Conservation (phyloP, 768 basidiomycete species). For the Glaciozyma martinii region DNA sequence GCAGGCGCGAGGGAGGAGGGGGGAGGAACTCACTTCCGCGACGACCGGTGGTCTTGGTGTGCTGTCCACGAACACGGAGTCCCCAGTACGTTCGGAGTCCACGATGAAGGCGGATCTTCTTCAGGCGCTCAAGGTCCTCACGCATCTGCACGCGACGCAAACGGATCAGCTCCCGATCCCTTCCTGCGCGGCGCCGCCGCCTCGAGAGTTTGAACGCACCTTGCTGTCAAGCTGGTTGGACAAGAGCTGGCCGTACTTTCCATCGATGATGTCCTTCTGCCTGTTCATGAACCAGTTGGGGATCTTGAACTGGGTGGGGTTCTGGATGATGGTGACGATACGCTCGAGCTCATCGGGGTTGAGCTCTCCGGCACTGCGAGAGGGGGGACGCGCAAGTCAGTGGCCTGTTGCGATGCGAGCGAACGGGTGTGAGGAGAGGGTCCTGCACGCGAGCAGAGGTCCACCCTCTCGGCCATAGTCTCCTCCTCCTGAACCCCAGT, state of each 20-base stretch:
- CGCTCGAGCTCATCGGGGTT: constrained; percentile 99
- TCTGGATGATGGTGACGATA: constrained; percentile 97
- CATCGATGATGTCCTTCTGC: constrained; percentile 93
- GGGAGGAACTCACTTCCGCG: constrained; percentile 13
- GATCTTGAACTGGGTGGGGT: constrained; percentile 99
- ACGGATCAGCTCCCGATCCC: neutral
- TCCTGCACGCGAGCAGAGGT: neutral
- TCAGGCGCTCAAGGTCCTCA: constrained; percentile 94
- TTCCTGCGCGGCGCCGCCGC: neutral
- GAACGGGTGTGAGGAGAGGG: too few species aligned
- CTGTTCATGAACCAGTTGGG: constrained; percentile 99
- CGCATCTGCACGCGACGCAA: constrained; percentile 41
- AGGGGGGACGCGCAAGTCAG: neutral
- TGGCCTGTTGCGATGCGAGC: too few species aligned
- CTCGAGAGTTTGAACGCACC: constrained; percentile 44
- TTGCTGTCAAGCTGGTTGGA: constrained; percentile 97
- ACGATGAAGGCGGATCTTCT: constrained; percentile 97
- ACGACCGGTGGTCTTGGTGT: constrained; percentile 94
- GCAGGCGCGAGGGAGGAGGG: neutral
- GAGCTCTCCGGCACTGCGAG: constrained; percentile 83
- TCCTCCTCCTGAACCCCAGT: too few species aligned
- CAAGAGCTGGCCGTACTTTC: constrained; percentile 89
- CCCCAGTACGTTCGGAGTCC: constrained; percentile 71
- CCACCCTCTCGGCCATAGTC: neutral
- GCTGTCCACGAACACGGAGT: constrained; percentile 77